Evolutionary conservation across 176 grass and related monocot genomes (phyloP), one percentile per base, ranked within the genome.

Genomic region (Saccharum spontaneum): DNA sequence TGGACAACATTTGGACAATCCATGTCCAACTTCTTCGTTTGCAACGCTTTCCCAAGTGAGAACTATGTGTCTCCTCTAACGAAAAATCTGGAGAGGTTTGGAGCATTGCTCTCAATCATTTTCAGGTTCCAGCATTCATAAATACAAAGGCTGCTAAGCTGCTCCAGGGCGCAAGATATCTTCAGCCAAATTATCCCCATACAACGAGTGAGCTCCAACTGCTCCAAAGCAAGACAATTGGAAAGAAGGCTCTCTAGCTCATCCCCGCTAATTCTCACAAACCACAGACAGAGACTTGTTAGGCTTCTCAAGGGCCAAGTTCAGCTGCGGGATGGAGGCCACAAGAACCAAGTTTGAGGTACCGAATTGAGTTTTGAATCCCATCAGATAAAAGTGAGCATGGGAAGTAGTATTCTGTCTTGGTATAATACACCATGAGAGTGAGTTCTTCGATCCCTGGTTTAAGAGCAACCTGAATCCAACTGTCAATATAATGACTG

Each of bases 91-190:
- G 50, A 36, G 46, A 78, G 24, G 78, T 85, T 85, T 85, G 75
- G 83, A 79, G 75, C 75, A 4, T 71, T 85, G 49, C 18, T 78
- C 63, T 84, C 66, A 30, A 85, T 33, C 9, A 4, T 4, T 43
- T 31, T 39, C 75, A 85, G 38, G 1, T 1, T 34, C 1, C 0
- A 1, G 3, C 83, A 78, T 11, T 2, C 3, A 3, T 3, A 14
- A 12, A 78, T 18, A 15, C 22, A 2, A 10, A 78, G 49, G 49
- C 46, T 24, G 67, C 2, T 22, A 52, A 86, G 38, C 5, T 7
- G 50, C 17, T 79, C 23, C 65, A 86, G 5, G 8, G 23, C 4
- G 3, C 77, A 34, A 49, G 77, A 43, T 80, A 80, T 80, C 78
- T 67, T 80, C 26, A 80, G 6, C 18, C 24, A 22, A 33, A 48